A percentile compares a stretch with the other conserved stretches of the same genome.
These are phyloP conservation scores for Kuraishia capsulata DNA, from an alignment of 805 yeast genomes.

Conservation along the genomic window DNA sequence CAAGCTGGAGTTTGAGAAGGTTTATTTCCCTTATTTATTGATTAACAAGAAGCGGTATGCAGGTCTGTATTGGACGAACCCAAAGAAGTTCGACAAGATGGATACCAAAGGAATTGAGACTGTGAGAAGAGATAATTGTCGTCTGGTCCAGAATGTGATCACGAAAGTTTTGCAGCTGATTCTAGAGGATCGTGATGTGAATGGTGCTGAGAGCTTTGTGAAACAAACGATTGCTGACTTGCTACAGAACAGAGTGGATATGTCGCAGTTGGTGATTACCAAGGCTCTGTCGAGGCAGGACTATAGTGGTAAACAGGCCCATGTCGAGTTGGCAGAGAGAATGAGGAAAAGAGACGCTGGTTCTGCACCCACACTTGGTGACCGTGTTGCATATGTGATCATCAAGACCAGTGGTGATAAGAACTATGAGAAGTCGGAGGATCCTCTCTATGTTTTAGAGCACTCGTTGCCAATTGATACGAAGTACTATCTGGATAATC, in stretches of 20 bases:
- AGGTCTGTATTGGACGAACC: slow-evolving; percentile 91
- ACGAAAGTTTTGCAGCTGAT: slow-evolving; percentile 82
- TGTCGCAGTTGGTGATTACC: slow-evolving; percentile 89
- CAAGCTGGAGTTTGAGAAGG: slow-evolving; percentile 93
- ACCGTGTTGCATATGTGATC: slow-evolving; percentile 95
- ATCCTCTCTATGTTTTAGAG: slow-evolving; percentile 88
- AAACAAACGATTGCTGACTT: slow-evolving; percentile 84
- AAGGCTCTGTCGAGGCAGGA: slow-evolving; percentile 85
- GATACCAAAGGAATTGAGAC: slow-evolving; percentile 98
- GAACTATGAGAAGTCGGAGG: slow-evolving; percentile 94
- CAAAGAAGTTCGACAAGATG: slow-evolving; percentile 91
- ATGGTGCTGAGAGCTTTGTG: slow-evolving; percentile 76
- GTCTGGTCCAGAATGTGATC: slow-evolving; percentile 88
- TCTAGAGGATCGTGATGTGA: slow-evolving; percentile 79
- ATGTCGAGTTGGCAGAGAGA: slow-evolving; percentile 90
- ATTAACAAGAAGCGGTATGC: slow-evolving; percentile 97
- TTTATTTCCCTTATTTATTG: slow-evolving; percentile 86
- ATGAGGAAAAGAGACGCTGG: slow-evolving; percentile 97
- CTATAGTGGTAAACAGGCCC: slow-evolving; percentile 95
- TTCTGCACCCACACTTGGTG: slow-evolving; percentile 94
- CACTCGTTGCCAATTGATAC: slow-evolving; percentile 91
- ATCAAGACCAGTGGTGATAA: slow-evolving; percentile 75
- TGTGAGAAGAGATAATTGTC: slow-evolving; percentile 95
- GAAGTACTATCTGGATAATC: slow-evolving; percentile 88
- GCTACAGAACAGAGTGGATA: slow-evolving; percentile 83